Base-by-base conservation (phyloP, 192 early-diverging fungal genomes). In the Coemansia sp. region DNA sequence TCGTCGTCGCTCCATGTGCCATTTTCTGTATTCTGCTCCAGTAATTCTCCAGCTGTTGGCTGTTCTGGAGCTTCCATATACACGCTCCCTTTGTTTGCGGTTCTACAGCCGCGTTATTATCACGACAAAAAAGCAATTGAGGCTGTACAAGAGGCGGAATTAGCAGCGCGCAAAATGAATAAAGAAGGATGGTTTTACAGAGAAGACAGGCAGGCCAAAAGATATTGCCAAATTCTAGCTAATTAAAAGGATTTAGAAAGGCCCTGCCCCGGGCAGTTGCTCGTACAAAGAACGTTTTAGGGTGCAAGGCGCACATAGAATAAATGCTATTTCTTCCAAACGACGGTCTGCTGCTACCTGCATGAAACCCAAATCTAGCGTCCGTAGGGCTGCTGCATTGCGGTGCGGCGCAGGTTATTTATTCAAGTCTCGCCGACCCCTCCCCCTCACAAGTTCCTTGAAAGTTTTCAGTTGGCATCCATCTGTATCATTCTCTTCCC, bases 81-180 rank as follows among this genome's bases (percentile, higher is more conserved):
- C 1, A 46, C 39, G 39, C 39, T 3, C 39, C 39, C 39, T 17
- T 46, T 46, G 39, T 46, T 46, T 14, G 39, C 39, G 39, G 39
- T 46, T 46, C 14, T 46, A 3, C 14, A 46, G 39, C 11, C 39
- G 39, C 17, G 39, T 17, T 46, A 46, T 39, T 61, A 6, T 30
- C 25, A 33, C 3, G 20, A 59, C 57, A 61, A 61, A 61, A 61
- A 60, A 61, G 21, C 6, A 61, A 61, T 51, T 42, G 22, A 51
- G 51, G 51, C 24, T 10, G 20, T 50, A 42, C 19, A 42, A 42
- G 25, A 27, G 42, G 24, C 17, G 39, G 11, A 46, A 46, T 46
- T 46, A 24, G 20, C 24, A 21, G 42, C n/a, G 42, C 59, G 14
- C 25, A 42, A 20, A 60, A 60, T 19, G 8, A 22, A 30, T 36